Base-by-base conservation (phyloP, 306 rosid genomes). In the Fagus crenata region DNA sequence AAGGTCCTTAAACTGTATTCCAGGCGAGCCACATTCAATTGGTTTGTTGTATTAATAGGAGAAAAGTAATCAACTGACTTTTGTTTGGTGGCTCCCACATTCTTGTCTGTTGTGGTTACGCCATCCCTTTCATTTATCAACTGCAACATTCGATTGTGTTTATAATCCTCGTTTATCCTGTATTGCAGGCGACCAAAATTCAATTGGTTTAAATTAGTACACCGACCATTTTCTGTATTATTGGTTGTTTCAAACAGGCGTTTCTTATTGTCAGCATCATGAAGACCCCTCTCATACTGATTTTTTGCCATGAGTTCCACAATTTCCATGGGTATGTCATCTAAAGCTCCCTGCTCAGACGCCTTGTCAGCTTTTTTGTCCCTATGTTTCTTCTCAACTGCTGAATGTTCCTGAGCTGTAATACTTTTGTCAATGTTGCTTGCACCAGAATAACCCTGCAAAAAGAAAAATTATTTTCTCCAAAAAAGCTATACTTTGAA, bases 311-410 rank as follows among this genome's bases (percentile, higher is more conserved):
- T 81, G 72, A 92, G 91, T 84, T 96, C 99, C 39, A 92, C 96
- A 69, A 96, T 91, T 81, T 95, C 99, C 98, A 89, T 92, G 33
- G 96, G 98, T 64, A 92, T 90, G 78, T 89, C 99, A 84, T 96
- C 98, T 15, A 54, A 76, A 74, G 88, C 72, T 70, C 91, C 97
- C 31, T 80, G 80, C 73, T 92, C 92, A 71, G 93, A 78, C 60
- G 43, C 83, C 73, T 67, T 55, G 74, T 84, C 89, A 53, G 76
- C 51, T 73, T 81, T 81, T 70, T 81, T 87, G 59, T 86, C 81
- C 77, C 80, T 67, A 56, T 82, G 84, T 74, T 78, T 87, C 75
- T 87, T 78, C 75, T 53, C 70, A 70, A 72, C 40, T 39, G 84
- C 82, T 49, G 83, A 72, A 67, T 78, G 82, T 54, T 81, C 90